These are phyloP conservation scores for Auriscalpium orientale DNA, from an alignment of 768 basidiomycete genomes.

Conservation along the genomic window DNA sequence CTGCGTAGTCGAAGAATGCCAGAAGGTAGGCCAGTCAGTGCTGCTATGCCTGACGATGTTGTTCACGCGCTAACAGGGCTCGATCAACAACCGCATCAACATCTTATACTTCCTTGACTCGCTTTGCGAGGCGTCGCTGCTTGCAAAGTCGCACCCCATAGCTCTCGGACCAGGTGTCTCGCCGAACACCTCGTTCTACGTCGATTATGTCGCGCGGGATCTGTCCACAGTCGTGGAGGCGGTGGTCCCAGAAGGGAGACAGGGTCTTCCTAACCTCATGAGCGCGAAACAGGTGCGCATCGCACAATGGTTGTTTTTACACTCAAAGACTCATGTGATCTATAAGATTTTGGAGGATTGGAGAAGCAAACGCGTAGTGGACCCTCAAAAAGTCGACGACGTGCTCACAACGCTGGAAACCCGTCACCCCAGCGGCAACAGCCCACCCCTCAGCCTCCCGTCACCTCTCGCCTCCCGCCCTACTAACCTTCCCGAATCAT, in stretches of 20 bases:
- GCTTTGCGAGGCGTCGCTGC: constrained; percentile 70
- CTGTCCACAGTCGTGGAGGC: constrained; percentile 68
- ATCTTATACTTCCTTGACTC: constrained; percentile 88
- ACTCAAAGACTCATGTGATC: neutral
- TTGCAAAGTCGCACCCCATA: constrained; percentile 52
- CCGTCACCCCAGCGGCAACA: constrained; percentile 29
- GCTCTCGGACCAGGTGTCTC: constrained; percentile 30
- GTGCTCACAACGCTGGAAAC: constrained; percentile 48
- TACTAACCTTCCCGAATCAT: constrained; percentile 16
- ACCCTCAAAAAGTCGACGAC: constrained; percentile 70
- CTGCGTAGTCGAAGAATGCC: constrained; percentile 83
- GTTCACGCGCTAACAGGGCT: constrained; percentile 33
- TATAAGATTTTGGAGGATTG: constrained; percentile 84
- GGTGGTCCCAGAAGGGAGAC: constrained; percentile 85
- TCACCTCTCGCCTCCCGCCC: constrained; percentile 15
- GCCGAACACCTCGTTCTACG: constrained; percentile 49
- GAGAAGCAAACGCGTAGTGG: constrained; percentile 78
- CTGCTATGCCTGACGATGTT: neutral
- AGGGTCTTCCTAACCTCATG: constrained; percentile 80
- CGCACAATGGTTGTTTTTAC: neutral
- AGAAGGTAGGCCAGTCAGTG: constrained; percentile 47
- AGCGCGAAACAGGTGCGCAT: constrained; percentile 76
- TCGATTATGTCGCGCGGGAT: constrained; percentile 73
- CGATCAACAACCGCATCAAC: constrained; percentile 89
- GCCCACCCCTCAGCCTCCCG: constrained; percentile 14